A percentile compares a stretch with the other conserved stretches of the same genome.
phyloP scores from a whole-genome alignment of 2,329 filamentous ascomycete species.

The Colletotrichum orchidophilum region DNA sequence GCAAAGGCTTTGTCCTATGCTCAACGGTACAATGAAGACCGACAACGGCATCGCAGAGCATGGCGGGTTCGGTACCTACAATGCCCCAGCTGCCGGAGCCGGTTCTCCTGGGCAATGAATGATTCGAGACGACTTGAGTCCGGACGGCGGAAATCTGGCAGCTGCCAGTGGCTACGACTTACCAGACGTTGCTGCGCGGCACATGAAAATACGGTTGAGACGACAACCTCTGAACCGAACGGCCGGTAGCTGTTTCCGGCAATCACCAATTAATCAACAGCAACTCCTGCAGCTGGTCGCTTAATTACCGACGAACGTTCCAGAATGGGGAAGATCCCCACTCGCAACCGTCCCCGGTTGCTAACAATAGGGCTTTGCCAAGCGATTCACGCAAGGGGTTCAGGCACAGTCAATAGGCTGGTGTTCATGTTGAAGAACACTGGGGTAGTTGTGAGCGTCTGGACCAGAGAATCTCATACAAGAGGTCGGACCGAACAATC shows the following conservation, averaged over 20 bases:
- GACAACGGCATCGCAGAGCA: slow-evolving; percentile 65
- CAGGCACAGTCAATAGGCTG: slow-evolving; percentile 12
- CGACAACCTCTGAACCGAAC: slow-evolving; percentile 6
- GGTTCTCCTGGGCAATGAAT: slow-evolving; percentile 43
- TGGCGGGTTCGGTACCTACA: slow-evolving; percentile 67
- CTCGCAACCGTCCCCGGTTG: slow-evolving; percentile 15
- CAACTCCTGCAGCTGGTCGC: slow-evolving; percentile 3
- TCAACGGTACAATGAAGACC: slow-evolving; percentile 82
- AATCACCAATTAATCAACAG: slow-evolving; percentile 3
- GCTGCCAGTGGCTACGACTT: neutral
- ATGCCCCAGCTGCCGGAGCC: slow-evolving; percentile 46
- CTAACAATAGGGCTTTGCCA: slow-evolving; percentile 28
- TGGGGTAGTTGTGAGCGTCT: neutral
- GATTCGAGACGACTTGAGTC: neutral
- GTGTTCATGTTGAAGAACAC: slow-evolving; percentile 1
- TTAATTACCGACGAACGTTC: slow-evolving; percentile 28
- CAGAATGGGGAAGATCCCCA: slow-evolving; percentile 25
- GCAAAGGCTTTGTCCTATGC: slow-evolving; percentile 79
- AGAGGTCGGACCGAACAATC: slow-evolving; percentile 10
- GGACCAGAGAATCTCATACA: slow-evolving; percentile 11
- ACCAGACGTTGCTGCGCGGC: slow-evolving; percentile 7
- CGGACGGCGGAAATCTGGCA: slow-evolving; percentile 5
- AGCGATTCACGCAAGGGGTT: slow-evolving; percentile 13
- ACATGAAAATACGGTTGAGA: slow-evolving; percentile 22
- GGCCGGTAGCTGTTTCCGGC: slow-evolving; percentile 20